Percentiles rank a stretch among this genome's conserved stretches.
phyloP scores from a whole-genome alignment of 306 rosid genomes.

The Mimosa pudica region DNA sequence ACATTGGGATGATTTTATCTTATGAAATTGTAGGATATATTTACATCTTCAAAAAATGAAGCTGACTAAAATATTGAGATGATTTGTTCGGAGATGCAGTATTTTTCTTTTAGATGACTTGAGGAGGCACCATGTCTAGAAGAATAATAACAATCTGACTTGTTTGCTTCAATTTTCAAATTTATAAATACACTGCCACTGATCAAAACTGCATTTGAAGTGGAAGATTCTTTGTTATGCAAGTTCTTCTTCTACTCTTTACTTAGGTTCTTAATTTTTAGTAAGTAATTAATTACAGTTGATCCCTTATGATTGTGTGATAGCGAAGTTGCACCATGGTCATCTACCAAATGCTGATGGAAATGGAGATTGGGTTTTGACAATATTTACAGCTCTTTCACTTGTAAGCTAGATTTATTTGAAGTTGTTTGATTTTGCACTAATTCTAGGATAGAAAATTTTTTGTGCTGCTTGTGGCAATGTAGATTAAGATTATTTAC shows the following conservation, averaged over 20 bases:
- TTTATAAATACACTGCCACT: constrained; percentile 12
- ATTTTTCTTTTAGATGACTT: neutral
- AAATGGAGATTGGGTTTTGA: constrained; percentile 96
- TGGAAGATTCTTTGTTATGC: neutral
- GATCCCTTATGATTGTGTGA: constrained; percentile 35
- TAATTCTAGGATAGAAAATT: neutral
- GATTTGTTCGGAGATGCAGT: constrained; percentile 11
- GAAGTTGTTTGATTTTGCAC: constrained; percentile 5
- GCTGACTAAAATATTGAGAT: neutral
- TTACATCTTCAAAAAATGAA: neutral
- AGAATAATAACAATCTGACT: neutral
- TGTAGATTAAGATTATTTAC: constrained; percentile 20
- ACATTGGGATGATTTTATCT: neutral
- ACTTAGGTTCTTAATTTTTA: constrained; percentile 22
- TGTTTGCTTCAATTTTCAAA: neutral
- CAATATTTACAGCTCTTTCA: constrained; percentile 80
- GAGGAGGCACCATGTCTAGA: neutral
- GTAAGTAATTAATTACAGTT: constrained; percentile 21
- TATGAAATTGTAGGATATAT: neutral
- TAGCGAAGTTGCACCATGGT: constrained; percentile 96
- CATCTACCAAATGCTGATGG: constrained; percentile 90
- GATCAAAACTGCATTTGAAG: constrained; percentile 9
- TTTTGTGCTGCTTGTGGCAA: constrained; percentile 16
- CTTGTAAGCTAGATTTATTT: constrained; percentile 61
- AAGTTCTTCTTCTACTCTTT: neutral